These are phyloP conservation scores for Leptodontidium sp. DNA, from an alignment of 2,329 filamentous ascomycete species.

Conservation along the genomic window DNA sequence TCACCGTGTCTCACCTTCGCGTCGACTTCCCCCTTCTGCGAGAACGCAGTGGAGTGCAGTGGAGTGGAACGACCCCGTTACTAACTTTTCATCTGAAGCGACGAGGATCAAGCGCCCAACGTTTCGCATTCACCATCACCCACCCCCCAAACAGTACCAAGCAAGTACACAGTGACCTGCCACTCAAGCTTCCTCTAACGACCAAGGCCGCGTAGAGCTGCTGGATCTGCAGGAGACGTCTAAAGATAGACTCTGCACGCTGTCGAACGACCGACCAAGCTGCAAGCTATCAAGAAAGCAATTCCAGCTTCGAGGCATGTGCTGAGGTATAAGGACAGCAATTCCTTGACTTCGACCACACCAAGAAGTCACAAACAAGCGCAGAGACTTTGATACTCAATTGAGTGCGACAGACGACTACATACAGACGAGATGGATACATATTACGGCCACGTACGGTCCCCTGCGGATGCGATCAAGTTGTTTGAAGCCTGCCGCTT, in stretches of 20 bases:
- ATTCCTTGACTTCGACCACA: constrained; percentile 13
- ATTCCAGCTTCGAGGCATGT: constrained; percentile 9
- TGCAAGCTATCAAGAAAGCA: neutral
- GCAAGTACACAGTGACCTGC: constrained; percentile 19
- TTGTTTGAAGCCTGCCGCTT: constrained; percentile 97
- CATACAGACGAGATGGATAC: constrained; percentile 78
- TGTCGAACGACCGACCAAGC: neutral
- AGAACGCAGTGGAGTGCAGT: neutral
- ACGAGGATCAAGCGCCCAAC: constrained; percentile 37
- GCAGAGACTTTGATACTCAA: constrained; percentile 15
- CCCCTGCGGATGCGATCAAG: constrained; percentile 96
- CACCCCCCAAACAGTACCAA: constrained; percentile 29
- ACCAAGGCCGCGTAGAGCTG: constrained; percentile 28
- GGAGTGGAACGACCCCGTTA: constrained; percentile 34
- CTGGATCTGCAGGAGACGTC: constrained; percentile 17
- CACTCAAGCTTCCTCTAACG: constrained; percentile 37
- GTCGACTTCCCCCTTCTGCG: constrained; percentile 32
- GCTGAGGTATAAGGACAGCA: constrained; percentile 18
- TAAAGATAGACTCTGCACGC: constrained; percentile 11
- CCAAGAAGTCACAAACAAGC: neutral
- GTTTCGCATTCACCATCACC: constrained; percentile 38
- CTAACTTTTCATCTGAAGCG: constrained; percentile 45
- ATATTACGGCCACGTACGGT: constrained; percentile 92
- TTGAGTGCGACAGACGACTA: constrained; percentile 24
- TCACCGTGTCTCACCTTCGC: constrained; percentile 42